Percentiles rank a stretch among this genome's conserved stretches.
Evolutionary conservation across 164 flowering plant species (phyloP).

Genomic region (Annona squamosa): DNA sequence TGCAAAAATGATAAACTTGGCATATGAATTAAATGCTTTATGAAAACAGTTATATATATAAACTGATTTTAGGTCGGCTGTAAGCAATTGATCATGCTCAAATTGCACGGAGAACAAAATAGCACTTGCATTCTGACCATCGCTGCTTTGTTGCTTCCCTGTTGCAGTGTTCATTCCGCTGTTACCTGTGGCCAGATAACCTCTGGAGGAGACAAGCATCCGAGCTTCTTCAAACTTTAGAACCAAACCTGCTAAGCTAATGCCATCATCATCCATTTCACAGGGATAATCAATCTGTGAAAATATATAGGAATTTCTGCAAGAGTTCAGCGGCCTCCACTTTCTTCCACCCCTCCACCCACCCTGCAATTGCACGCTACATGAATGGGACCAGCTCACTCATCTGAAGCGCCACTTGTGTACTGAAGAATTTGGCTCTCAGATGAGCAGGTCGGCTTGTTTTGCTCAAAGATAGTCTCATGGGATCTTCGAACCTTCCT

Average conservation of each 20-base stretch:
- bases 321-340: not conserved
- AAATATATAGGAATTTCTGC: not conserved
- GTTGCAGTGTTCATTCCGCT: not conserved
- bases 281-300: not conserved
- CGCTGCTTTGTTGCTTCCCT: not conserved
- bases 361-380: not conserved
- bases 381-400: not conserved
- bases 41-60: no score
- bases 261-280: not conserved
- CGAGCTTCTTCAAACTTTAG: not conserved
- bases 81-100: no score
- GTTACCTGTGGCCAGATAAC: not conserved
- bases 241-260: not conserved
- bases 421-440: not conserved
- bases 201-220: not conserved
- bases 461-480: not conserved
- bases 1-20: no score
- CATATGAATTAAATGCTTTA: no score
- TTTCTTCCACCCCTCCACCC: not conserved
- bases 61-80: no score
- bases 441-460: not conserved
- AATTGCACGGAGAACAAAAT: no score
- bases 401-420: not conserved
- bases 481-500: not conserved
- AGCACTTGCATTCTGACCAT: not conserved